A percentile compares a stretch with the other conserved stretches of the same genome.
Conservation (phyloP, 257 asterid genomes). For the Paraleonurus japonicus region DNA sequence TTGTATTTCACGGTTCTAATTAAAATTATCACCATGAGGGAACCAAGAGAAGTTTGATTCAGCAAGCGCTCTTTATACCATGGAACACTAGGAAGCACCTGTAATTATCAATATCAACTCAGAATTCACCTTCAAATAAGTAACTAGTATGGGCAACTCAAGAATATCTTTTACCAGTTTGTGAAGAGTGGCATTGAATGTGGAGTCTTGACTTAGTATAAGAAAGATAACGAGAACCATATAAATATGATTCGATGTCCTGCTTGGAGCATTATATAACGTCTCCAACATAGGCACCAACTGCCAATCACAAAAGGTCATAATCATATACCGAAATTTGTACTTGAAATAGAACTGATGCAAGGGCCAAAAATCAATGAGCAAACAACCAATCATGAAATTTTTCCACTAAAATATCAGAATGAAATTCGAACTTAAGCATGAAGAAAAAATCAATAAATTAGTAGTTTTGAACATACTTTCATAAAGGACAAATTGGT, state of each 20-base stretch:
- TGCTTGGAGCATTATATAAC: slow-evolving; percentile 77
- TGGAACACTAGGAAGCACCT: slow-evolving; percentile 84
- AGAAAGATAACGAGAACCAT: slow-evolving; percentile 93
- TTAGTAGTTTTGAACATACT: background rate
- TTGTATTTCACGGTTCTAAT: slow-evolving; percentile 76
- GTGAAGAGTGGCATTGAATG: slow-evolving; percentile 88
- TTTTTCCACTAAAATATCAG: slow-evolving; percentile 9
- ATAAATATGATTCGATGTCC: slow-evolving; percentile 86
- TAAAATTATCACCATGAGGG: slow-evolving; percentile 87
- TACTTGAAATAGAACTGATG: slow-evolving; percentile 11
- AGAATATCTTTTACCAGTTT: slow-evolving; percentile 60
- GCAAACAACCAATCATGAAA: background rate
- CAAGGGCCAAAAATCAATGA: slow-evolving; percentile 1
- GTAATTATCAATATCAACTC: slow-evolving; percentile 30
- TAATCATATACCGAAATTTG: slow-evolving; percentile 26
- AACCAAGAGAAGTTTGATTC: slow-evolving; percentile 54
- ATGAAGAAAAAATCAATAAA: background rate
- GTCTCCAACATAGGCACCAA: slow-evolving; percentile 95
- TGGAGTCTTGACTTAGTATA: slow-evolving; percentile 94
- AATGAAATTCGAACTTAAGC: background rate
- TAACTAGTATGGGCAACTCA: slow-evolving; percentile 1
- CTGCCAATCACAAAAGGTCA: slow-evolving; percentile 49
- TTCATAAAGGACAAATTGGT: background rate
- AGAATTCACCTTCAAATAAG: slow-evolving; percentile 15
- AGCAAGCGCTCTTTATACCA: slow-evolving; percentile 60